Percentiles rank a stretch among this genome's conserved stretches.
phyloP scores from a whole-genome alignment of 805 yeast species.

The Cyberlindnera xishuangbannaensis region DNA sequence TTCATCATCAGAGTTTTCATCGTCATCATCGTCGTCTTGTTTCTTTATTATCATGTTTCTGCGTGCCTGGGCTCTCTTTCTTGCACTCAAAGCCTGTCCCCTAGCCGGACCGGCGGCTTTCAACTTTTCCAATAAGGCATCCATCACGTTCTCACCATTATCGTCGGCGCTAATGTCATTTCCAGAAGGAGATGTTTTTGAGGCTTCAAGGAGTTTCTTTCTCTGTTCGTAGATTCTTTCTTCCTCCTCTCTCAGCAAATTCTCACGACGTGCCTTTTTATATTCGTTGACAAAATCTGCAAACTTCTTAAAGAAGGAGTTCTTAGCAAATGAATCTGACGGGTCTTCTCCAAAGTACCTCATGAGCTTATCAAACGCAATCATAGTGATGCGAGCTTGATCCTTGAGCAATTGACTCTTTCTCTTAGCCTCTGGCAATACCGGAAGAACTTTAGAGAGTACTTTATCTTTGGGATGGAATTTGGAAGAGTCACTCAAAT shows the following conservation, averaged over 20 bases:
- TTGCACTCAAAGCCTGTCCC: conserved; percentile 73
- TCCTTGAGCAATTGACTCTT: conserved; percentile 44
- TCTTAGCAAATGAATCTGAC: conserved; percentile 44
- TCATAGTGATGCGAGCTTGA: conserved; percentile 45
- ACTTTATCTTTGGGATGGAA: conserved; percentile 66
- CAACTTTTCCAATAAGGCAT: conserved; percentile 75
- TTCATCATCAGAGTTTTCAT: conserved; percentile 16
- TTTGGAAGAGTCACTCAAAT: conserved; percentile 53
- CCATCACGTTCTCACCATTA: conserved; percentile 60
- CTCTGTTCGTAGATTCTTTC: conserved; percentile 58
- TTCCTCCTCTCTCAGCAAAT: conserved; percentile 63
- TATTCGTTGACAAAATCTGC: conserved; percentile 54
- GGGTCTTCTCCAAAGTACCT: conserved; percentile 68
- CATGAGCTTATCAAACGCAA: conserved; percentile 55
- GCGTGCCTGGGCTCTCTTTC: conserved; percentile 74
- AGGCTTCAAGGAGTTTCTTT: conserved; percentile 45
- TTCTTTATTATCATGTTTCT: conserved; percentile 45
- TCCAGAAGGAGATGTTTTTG: conserved; percentile 21
- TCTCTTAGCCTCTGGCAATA: conserved; percentile 48
- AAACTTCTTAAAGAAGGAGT: conserved; percentile 57
- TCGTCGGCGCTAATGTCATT: conserved; percentile 30
- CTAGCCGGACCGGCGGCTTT: conserved; percentile 79
- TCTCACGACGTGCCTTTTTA: conserved; percentile 60
- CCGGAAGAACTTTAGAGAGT: conserved; percentile 46
- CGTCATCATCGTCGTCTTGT: conserved; percentile 18